phyloP scores from a whole-genome alignment of 495 filamentous ascomycete genomes.

The Amorphotheca resinae region DNA sequence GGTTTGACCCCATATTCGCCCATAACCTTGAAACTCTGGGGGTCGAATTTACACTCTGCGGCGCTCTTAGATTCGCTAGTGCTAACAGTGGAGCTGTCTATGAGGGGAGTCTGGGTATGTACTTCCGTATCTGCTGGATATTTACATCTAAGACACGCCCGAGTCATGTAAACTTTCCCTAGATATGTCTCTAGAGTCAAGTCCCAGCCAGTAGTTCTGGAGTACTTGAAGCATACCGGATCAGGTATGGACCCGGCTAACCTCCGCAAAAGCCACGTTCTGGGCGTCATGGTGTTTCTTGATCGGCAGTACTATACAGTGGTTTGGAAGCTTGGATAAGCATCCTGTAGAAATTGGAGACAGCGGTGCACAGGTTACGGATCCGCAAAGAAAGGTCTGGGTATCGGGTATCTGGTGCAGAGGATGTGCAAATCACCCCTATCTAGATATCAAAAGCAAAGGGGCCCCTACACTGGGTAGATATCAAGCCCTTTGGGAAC shows the following conservation, averaged over 20 bases:
- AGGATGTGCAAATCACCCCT: too few relatives aligned
- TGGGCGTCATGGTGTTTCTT: conserved; percentile 61
- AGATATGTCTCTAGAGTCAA: too few relatives aligned
- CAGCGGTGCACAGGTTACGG: conserved; percentile 4
- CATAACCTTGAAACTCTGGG: too few relatives aligned
- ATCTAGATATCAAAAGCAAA: too few relatives aligned
- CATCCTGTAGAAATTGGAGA: conserved; percentile 38
- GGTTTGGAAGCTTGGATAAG: conserved; percentile 52
- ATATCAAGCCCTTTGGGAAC: too few relatives aligned
- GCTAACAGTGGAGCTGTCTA: conserved; percentile 39
- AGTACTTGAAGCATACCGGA: too few relatives aligned
- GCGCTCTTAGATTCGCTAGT: conserved; percentile 46
- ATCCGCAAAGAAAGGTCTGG: conserved; percentile 7
- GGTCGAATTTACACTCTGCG: conserved; percentile 57
- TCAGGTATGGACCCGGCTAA: too few relatives aligned
- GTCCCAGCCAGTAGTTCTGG: too few relatives aligned
- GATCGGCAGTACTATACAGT: conserved; percentile 50
- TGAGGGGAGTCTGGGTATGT: conserved; percentile 32
- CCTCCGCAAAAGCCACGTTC: conserved; percentile 36
- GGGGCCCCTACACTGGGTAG: too few relatives aligned
- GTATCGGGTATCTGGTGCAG: not conserved
- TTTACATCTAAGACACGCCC: too few relatives aligned
- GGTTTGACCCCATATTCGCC: too few relatives aligned
- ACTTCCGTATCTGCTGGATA: not conserved
- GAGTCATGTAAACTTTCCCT: not conserved